A percentile compares a stretch with the other conserved stretches of the same genome.
Evolutionary conservation across 805 yeast species (phyloP).

Genomic region (Starmerella gropengiesseri): DNA sequence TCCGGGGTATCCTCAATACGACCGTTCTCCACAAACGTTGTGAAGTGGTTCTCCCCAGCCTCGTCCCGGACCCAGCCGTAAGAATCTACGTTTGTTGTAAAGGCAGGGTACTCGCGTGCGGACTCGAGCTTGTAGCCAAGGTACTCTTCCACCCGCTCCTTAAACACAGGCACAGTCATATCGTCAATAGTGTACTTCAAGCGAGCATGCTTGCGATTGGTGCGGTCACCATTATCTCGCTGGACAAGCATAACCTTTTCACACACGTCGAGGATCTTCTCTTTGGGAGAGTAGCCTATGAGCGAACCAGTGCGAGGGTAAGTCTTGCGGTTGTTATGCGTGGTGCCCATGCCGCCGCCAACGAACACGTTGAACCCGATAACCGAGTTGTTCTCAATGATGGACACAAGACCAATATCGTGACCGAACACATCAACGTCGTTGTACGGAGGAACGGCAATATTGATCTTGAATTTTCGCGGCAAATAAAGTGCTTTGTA

Average conservation of each 20-base stretch:
- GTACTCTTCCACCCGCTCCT: slow-evolving; percentile 67
- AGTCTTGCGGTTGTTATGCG: slow-evolving; percentile 92
- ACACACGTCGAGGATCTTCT: slow-evolving; percentile 64
- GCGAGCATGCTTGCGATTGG: slow-evolving; percentile 94
- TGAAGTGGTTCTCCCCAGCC: slow-evolving; percentile 73
- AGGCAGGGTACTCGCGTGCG: slow-evolving; percentile 53
- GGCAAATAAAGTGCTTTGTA: slow-evolving; percentile 84
- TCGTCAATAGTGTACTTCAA: slow-evolving; percentile 94
- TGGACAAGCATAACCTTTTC: slow-evolving; percentile 90
- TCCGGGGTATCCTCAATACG: slow-evolving; percentile 89
- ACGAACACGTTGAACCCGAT: slow-evolving; percentile 82
- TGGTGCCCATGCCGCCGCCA: slow-evolving; percentile 99
- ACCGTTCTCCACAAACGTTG: slow-evolving; percentile 91
- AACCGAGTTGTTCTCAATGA: slow-evolving; percentile 45
- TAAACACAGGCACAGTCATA: slow-evolving; percentile 78
- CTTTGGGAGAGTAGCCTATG: slow-evolving; percentile 64
- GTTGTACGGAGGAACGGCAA: slow-evolving; percentile 90
- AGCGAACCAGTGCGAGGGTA: slow-evolving; percentile 89
- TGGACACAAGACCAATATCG: slow-evolving; percentile 86
- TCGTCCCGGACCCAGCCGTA: slow-evolving; percentile 87
- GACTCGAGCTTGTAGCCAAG: slow-evolving; percentile 67
- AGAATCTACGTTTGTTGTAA: slow-evolving; percentile 78
- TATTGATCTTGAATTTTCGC: slow-evolving; percentile 88
- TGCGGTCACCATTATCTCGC: slow-evolving; percentile 89
- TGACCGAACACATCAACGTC: slow-evolving; percentile 96